A percentile compares a stretch with the other conserved stretches of the same genome.
phyloP scores from a whole-genome alignment of 2,329 filamentous ascomycete species.

The Alternaria gaisen region DNA sequence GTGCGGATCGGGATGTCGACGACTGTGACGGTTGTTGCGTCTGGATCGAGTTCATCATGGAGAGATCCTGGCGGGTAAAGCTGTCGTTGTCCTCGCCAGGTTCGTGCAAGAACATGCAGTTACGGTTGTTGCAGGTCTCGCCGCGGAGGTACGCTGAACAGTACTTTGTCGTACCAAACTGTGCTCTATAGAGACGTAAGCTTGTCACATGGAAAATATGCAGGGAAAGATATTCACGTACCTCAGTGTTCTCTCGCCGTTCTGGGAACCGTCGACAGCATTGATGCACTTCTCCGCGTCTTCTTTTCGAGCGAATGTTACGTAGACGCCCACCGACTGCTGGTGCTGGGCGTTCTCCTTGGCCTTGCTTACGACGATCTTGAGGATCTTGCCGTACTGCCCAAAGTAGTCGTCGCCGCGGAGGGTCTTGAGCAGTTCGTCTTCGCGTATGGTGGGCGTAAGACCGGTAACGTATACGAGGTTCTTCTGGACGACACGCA shows the following conservation, averaged over 20 bases:
- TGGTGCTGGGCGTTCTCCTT: slow-evolving; percentile 76
- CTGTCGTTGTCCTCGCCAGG: slow-evolving; percentile 98
- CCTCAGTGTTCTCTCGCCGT: slow-evolving; percentile 85
- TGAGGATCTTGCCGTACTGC: slow-evolving; percentile 97
- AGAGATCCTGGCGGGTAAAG: slow-evolving; percentile 92
- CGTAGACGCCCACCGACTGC: slow-evolving; percentile 94
- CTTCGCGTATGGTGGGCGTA: slow-evolving; percentile 89
- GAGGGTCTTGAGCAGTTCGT: slow-evolving; percentile 88
- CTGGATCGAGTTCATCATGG: slow-evolving; percentile 89
- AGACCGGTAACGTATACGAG: slow-evolving; percentile 97
- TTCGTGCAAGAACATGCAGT: slow-evolving; percentile 98
- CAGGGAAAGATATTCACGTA: slow-evolving; percentile 53
- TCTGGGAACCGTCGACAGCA: slow-evolving; percentile 90
- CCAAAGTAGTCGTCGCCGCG: slow-evolving; percentile 94
- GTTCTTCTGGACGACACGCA: slow-evolving; percentile 97
- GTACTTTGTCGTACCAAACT: slow-evolving; percentile 95
- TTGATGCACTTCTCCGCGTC: slow-evolving; percentile 90
- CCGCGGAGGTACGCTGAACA: slow-evolving; percentile 96
- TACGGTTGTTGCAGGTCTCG: slow-evolving; percentile 92
- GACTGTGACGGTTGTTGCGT: slow-evolving; percentile 75
- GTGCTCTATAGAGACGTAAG: slow-evolving; percentile 60
- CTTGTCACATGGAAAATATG: slow-evolving; percentile 12
- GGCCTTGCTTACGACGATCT: slow-evolving; percentile 97
- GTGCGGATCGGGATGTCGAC: slow-evolving; percentile 61
- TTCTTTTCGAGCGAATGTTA: slow-evolving; percentile 93